phyloP scores from a whole-genome alignment of 164 flowering plant species.

The Annona squamosa region DNA sequence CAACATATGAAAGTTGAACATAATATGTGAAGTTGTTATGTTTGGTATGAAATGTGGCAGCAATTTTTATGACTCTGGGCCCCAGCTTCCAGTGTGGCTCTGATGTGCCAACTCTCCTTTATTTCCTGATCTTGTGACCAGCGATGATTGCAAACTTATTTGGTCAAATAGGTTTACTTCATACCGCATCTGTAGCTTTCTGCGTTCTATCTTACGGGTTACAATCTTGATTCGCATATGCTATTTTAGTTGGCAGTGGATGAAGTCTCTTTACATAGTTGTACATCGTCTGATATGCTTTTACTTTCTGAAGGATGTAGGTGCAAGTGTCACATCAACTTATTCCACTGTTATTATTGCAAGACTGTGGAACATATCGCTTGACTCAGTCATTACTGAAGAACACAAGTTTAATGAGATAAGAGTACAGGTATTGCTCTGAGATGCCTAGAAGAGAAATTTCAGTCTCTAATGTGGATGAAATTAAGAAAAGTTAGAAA shows the following conservation, averaged over 20 bases:
- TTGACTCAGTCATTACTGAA: conserved; percentile 47
- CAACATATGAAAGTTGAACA: too few species aligned
- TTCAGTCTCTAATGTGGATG: background rate
- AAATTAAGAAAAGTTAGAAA: too few species aligned
- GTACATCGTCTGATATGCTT: conserved; percentile 4
- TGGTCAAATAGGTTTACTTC: background rate
- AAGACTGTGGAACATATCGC: conserved; percentile 46
- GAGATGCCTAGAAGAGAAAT: background rate
- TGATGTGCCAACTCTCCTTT: too few species aligned
- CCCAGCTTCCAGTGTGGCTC: too few species aligned
- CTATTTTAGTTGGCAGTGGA: background rate
- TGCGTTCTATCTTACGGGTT: background rate
- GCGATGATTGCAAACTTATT: background rate
- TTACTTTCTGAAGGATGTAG: conserved; percentile 41
- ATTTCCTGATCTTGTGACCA: background rate
- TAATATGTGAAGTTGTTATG: background rate
- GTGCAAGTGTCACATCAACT: conserved; percentile 24
- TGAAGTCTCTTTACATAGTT: background rate
- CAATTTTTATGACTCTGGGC: background rate
- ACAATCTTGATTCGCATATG: background rate
- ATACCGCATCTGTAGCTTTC: background rate
- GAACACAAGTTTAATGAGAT: conserved; percentile 44
- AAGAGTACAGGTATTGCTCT: conserved; percentile 51
- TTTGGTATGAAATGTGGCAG: background rate
- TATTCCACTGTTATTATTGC: conserved; percentile 47